These are phyloP conservation scores for Phytophthora tubulina DNA, from an alignment of 352 stramenopile species.

Conservation along the genomic window DNA sequence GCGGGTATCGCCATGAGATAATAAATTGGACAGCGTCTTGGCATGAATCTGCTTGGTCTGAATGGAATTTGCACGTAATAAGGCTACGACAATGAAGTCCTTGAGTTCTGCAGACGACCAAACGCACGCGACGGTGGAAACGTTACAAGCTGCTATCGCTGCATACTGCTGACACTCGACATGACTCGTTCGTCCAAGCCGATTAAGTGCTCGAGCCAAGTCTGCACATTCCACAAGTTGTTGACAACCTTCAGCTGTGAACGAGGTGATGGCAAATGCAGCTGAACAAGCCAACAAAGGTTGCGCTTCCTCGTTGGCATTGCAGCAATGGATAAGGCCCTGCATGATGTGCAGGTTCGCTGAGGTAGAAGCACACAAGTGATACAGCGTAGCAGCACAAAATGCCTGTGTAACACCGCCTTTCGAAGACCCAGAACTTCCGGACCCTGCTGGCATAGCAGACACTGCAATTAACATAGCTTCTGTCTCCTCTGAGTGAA, in stretches of 20 bases:
- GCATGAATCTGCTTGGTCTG: constrained; percentile 87
- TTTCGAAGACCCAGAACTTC: constrained; percentile 6
- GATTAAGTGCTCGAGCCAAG: constrained; percentile 76
- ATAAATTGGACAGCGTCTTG: constrained; percentile 82
- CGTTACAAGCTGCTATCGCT: constrained; percentile 82
- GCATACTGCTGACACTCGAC: constrained; percentile 86
- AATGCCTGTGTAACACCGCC: constrained; percentile 65
- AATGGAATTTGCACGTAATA: constrained; percentile 79
- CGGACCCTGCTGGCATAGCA: constrained; percentile 35
- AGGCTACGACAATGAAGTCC: constrained; percentile 84
- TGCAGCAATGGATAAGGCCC: constrained; percentile 75
- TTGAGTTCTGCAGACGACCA: constrained; percentile 82
- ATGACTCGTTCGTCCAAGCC: constrained; percentile 72
- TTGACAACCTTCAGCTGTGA: constrained; percentile 66
- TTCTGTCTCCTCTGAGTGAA: constrained; percentile 56
- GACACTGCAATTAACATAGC: constrained; percentile 62
- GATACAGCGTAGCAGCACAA: constrained; percentile 79
- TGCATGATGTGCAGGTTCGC: constrained; percentile 63
- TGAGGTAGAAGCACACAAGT: constrained; percentile 70
- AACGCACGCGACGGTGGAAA: constrained; percentile 71
- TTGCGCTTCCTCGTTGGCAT: constrained; percentile 73
- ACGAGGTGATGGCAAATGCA: constrained; percentile 85
- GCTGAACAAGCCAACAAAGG: constrained; percentile 77
- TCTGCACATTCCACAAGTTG: constrained; percentile 57
- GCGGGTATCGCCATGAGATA: constrained; percentile 65